Base-by-base conservation (phyloP, 106 monocot genomes). In the Dendrobium huoshanense region DNA sequence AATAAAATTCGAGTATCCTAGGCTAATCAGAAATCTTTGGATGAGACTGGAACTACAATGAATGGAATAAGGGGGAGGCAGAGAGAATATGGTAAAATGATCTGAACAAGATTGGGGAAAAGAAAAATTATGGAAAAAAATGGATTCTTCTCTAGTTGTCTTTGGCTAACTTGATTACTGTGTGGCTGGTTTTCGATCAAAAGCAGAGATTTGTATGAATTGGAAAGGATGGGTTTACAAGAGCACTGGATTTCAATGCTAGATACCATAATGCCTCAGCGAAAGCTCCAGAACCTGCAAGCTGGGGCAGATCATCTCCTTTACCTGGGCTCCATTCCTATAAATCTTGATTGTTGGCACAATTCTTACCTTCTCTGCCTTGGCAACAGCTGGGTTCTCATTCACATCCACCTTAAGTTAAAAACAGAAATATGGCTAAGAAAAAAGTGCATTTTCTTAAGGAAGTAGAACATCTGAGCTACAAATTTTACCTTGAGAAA, bases 401-500 rank as follows among this genome's bases (percentile, higher is more conserved):
- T 82, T 82, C 2, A 85, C 20, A 73, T 80, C 72, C 17, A 85
- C 81, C 85, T 84, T 37, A 54, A 44, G 81, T 77, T 68, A 42
- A 24, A 58, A 0, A 67, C 4, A 43, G 43, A 44, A 65, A 37
- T 42, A 20, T 37, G 16, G 10, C 22, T 40, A 19, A 56, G 15
- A 18, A 42, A 4, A 58, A 77, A 73, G 42, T 19, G 10, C 6
- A 61, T 59, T 74, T 43, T 18, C 2, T 42, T 42, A 42, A 42
- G 43, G 2, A 74, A 42, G 13, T 37, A 74, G 18, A 43, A 0
- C 43, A 19, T 73, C 2, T 74, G 37, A 31, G 15, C 15, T 70
- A 15, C 70, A 42, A 74, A 8, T 0, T n/a, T 84, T 87, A 94
- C 96, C 92, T 94, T 97, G 67, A 94, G 92, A 76, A 97, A 97